Evolutionary conservation across 768 basidiomycete species (phyloP).

Genomic region (Pholiota microspora): DNA sequence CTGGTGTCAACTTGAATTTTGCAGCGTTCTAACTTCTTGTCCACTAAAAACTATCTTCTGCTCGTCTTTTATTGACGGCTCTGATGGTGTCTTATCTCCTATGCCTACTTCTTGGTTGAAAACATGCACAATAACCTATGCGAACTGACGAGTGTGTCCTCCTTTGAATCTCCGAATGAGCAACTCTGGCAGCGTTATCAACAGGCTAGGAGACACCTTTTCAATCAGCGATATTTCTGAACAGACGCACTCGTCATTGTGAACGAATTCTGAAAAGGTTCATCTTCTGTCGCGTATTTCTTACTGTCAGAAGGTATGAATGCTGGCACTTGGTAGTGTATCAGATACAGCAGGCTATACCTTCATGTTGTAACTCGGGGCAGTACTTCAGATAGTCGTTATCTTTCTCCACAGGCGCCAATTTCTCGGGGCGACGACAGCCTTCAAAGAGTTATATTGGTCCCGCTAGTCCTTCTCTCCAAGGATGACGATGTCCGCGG

Average conservation of each 20-base stretch:
- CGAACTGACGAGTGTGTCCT: background rate
- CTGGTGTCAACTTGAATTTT: background rate
- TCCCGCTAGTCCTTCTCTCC: background rate
- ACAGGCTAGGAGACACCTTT: background rate
- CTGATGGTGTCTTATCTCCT: background rate
- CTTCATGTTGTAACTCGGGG: too few species aligned
- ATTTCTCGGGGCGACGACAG: background rate
- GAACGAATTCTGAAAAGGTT: background rate
- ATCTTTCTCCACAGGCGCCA: background rate
- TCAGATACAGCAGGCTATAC: too few species aligned
- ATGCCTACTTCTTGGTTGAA: background rate
- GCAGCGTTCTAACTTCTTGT: background rate
- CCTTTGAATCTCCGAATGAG: background rate
- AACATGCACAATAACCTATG: background rate
- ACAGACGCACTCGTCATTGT: background rate
- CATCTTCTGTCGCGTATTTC: too few species aligned
- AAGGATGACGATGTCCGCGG: slow-evolving; percentile 17
- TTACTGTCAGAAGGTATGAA: too few species aligned
- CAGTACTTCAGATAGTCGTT: too few species aligned
- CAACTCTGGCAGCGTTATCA: slow-evolving; percentile 1
- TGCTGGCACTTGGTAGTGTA: too few species aligned
- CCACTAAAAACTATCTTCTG: background rate
- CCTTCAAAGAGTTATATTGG: background rate
- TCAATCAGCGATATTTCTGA: background rate
- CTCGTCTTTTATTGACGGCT: background rate